Evolutionary conservation across 139 green algal species (phyloP), one percentile per base, ranked within the genome.

Genomic region (Eudorina sp.): DNA sequence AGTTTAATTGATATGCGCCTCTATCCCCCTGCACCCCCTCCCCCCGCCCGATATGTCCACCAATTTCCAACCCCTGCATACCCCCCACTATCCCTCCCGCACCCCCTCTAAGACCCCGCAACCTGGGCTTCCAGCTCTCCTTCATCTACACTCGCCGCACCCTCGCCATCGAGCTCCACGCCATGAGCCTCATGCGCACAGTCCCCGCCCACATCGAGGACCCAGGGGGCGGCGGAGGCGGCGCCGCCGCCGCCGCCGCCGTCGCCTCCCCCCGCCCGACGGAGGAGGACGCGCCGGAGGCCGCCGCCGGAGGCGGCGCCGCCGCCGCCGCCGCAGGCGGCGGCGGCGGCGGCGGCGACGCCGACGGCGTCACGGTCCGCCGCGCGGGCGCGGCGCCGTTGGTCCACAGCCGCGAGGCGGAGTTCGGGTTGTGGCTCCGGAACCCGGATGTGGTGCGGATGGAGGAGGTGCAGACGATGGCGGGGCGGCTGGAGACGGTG

Each of bases 391-490:
- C 77, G 3, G 53, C 36, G 25, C 0, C 53, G 23, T 34, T 72
- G 77, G 40, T 18, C 7, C 77, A 84, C 55, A 55, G 77, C 53
- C 53, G 53, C 23, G 8, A 23, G 53, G 77, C 64, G 5, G 77
- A 84, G 77, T 73, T 84, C 36, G 27, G 38, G 7, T 72, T 40
- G 36, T 84, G 77, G 77, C 38, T 73, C 16, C 77, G 77, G 11
- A 72, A 84, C 21, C 77, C 77, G 21, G 77, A 84, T 19, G 53
- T 72, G 53, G 77, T 84, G 38, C 77, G 77, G 21, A 84, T 84
- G 77, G 77, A 84, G 77, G 53, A 84, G 31, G 77, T 84, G 40
- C 51, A 72, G 36, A 48, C 48, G 31, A 83, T 83, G 75, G 75
- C 75, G 23, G 75, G 79, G 27, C 55, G 58, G 5, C 23, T 85